phyloP scores from a whole-genome alignment of 23 red algal genomes.

The Pyropia haitanensis region DNA sequence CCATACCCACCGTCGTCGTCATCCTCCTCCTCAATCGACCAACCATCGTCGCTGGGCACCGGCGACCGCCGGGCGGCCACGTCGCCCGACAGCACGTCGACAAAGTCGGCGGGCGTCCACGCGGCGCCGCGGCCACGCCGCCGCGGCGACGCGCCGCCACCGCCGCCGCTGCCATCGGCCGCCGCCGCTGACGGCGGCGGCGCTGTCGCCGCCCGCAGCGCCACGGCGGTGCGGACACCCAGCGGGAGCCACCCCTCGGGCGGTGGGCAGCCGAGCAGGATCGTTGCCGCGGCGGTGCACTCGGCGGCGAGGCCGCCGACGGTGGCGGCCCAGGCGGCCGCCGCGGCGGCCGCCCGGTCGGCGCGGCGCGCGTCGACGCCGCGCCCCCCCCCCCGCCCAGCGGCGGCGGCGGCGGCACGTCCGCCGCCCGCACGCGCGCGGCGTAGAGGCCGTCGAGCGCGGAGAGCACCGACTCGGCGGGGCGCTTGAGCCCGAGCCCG shows the following conservation, averaged over 20 bases:
- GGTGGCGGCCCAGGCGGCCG: conserved; percentile 27
- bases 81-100: no score
- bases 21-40: no score
- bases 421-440: conserved; percentile 47
- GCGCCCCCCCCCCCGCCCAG: conserved; percentile 20
- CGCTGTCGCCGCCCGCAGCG: no score
- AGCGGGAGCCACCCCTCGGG: conserved; percentile 65
- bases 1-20: no score
- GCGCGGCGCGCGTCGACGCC: background rate
- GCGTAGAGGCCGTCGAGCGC: conserved; percentile 52
- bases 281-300: conserved; percentile 43
- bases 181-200: no score
- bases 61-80: no score
- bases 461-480: conserved; percentile 46
- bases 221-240: conserved; percentile 2
- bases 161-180: no score
- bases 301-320: conserved; percentile 57
- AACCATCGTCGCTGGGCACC: no score
- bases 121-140: no score
- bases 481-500: conserved; percentile 49
- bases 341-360: background rate
- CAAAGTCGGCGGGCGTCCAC: no score
- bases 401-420: conserved; percentile 9
- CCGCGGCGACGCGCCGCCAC: no score
- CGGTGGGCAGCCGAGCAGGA: conserved; percentile 55